phyloP scores from a whole-genome alignment of 1,284 basidiomycete genomes.

The Singerocomus inundabilis region DNA sequence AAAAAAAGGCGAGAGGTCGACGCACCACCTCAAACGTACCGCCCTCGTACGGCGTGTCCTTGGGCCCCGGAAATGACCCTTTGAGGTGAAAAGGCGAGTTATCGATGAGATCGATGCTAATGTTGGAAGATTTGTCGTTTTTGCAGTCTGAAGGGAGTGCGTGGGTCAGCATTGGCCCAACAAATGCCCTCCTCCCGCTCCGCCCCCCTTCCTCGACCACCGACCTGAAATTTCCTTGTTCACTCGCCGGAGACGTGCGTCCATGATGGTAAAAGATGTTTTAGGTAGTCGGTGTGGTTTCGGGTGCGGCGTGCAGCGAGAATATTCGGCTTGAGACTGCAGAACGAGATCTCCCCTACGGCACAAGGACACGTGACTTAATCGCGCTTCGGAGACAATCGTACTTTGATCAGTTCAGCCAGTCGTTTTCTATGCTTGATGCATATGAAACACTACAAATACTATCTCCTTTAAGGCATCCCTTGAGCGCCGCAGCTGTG shows the following conservation, averaged over 20 bases:
- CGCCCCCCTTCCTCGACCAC: constrained; percentile 18
- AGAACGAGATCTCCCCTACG: not conserved
- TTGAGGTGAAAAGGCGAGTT: constrained; percentile 86
- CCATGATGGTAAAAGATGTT: constrained; percentile 46
- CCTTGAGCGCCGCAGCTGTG: too few species aligned
- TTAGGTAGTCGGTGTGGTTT: not conserved
- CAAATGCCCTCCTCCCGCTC: not conserved
- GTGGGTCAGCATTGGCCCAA: constrained; percentile 1
- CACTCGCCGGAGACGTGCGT: constrained; percentile 85
- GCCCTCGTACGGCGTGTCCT: constrained; percentile 92
- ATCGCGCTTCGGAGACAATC: constrained; percentile 6
- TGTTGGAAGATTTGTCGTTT: constrained; percentile 86
- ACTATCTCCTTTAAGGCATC: too few species aligned
- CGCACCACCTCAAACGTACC: constrained; percentile 91
- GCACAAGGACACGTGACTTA: constrained; percentile 25
- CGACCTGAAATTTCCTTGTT: constrained; percentile 89
- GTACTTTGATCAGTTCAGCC: not conserved
- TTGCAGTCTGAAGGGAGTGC: constrained; percentile 69
- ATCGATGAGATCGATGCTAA: constrained; percentile 84
- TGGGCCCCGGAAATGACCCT: constrained; percentile 89
- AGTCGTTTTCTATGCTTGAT: too few species aligned
- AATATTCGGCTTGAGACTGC: not conserved
- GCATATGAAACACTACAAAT: too few species aligned
- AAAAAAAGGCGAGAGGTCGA: constrained; percentile 18
- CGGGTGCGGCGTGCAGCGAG: not conserved